Percentiles rank a stretch among this genome's conserved stretches.
phyloP scores from a whole-genome alignment of 192 early-diverging fungal species.

The Podila verticillata region DNA sequence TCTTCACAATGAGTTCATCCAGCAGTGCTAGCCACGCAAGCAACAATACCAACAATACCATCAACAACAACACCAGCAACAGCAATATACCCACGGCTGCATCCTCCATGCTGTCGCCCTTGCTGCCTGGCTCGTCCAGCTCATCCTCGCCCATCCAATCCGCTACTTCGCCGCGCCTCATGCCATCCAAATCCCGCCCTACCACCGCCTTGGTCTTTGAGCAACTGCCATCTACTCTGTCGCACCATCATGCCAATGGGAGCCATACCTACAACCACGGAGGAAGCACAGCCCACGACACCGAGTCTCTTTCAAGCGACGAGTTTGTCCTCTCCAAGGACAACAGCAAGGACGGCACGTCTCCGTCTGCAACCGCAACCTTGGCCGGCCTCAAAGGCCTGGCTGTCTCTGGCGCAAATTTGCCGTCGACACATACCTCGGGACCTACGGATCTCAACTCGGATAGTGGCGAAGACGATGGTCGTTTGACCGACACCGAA shows the following conservation, averaged over 20 bases:
- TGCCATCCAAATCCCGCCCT: slow-evolving; percentile 39
- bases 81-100: slow-evolving; percentile 3
- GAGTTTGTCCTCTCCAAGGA: slow-evolving; percentile 36
- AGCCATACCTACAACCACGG: neutral
- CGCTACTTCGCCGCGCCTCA: slow-evolving; percentile 42
- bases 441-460: neutral
- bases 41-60: neutral
- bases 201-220: slow-evolving; percentile 41
- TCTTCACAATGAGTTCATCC: neutral
- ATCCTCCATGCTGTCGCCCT: neutral
- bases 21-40: neutral
- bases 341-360: neutral
- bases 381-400: neutral
- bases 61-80: neutral
- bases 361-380: neutral
- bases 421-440: neutral
- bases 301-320: slow-evolving; percentile 38
- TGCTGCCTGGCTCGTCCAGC: neutral
- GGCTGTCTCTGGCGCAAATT: neutral
- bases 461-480: slow-evolving; percentile 37
- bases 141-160: slow-evolving; percentile 24
- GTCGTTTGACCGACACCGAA: slow-evolving; percentile 38
- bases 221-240: slow-evolving; percentile 3
- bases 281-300: slow-evolving; percentile 11
- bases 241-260: slow-evolving; percentile 2